phyloP scores from a whole-genome alignment of 371 early-diverging fungal genomes.

The Capillidium rhysosporum region DNA sequence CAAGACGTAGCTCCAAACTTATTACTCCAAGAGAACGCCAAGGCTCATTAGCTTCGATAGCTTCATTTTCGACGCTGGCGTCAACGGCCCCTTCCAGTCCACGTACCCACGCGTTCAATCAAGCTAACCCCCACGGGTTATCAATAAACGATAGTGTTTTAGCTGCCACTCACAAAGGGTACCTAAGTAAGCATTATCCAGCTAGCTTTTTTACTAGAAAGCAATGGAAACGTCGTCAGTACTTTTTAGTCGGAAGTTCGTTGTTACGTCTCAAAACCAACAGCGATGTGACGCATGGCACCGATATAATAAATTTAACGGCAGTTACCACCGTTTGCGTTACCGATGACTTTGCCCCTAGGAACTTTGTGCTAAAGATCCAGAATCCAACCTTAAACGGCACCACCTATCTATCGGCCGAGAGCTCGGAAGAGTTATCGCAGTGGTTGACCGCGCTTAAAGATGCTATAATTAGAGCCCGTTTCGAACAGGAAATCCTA shows the following conservation, averaged over 20 bases:
- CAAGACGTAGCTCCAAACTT: slow-evolving; percentile 1
- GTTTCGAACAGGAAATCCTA: slow-evolving; percentile 3
- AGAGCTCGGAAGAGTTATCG: background rate
- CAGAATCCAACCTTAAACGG: background rate
- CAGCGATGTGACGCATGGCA: background rate
- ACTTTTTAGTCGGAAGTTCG: slow-evolving; percentile 5
- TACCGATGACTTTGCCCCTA: background rate
- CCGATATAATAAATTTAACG: background rate
- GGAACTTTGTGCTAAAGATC: slow-evolving; percentile 3
- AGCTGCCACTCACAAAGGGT: background rate
- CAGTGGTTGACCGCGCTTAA: slow-evolving; percentile 1
- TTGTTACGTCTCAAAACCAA: slow-evolving; percentile 8
- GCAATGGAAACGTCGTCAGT: slow-evolving; percentile 10
- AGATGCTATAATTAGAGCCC: background rate
- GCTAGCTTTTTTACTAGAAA: slow-evolving; percentile 6
- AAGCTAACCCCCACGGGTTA: background rate
- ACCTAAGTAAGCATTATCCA: background rate
- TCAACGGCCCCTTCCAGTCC: background rate
- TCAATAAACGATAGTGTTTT: background rate
- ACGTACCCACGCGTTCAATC: background rate
- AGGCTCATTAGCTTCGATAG: slow-evolving; percentile 4
- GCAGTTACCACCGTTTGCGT: slow-evolving; percentile 1
- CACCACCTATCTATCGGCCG: background rate
- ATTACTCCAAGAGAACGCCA: slow-evolving; percentile 1
- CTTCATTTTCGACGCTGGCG: background rate